Evolutionary conservation across 108 stramenopile species (phyloP).

Genomic region (Licmophora abbreviata): DNA sequence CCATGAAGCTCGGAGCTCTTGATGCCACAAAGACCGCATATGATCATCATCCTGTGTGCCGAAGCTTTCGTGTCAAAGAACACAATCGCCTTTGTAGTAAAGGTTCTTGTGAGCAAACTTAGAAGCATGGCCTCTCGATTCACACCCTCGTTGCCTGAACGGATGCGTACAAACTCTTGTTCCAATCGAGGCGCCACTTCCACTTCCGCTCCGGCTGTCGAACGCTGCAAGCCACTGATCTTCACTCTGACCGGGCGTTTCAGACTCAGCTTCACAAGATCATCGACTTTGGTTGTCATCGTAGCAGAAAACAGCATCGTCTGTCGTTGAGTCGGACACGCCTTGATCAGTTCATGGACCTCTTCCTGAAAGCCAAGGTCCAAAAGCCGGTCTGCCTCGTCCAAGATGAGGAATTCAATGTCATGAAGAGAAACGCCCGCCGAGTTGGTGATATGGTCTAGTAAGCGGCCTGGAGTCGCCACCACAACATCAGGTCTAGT

Average conservation of each 20-base stretch:
- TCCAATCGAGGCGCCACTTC: constrained; percentile 88
- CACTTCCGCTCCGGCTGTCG: constrained; percentile 31
- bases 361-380: constrained; percentile 97
- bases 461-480: constrained; percentile 92
- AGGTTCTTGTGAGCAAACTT: constrained; percentile 80
- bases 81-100: constrained; percentile 73
- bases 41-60: constrained; percentile 86
- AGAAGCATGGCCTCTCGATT: constrained; percentile 90
- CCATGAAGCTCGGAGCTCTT: constrained; percentile 93
- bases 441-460: constrained; percentile 93
- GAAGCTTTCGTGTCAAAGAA: constrained; percentile 92
- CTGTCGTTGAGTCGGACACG: constrained; percentile 83
- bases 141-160: constrained; percentile 74
- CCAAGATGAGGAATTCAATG: constrained; percentile 78
- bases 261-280: constrained; percentile 80
- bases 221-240: constrained; percentile 52
- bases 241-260: constrained; percentile 87
- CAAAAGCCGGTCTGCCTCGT: constrained; percentile 89
- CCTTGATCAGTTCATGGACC: constrained; percentile 85
- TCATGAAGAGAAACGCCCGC: constrained; percentile 85
- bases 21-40: constrained; percentile 78
- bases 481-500: constrained; percentile 91
- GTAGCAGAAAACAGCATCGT: constrained; percentile 97
- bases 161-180: constrained; percentile 94
- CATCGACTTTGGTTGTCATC: constrained; percentile 94